A percentile compares a stretch with the other conserved stretches of the same genome.
Evolutionary conservation across 441 rosid genomes (phyloP).

Genomic region (Adansonia rubrostipa): DNA sequence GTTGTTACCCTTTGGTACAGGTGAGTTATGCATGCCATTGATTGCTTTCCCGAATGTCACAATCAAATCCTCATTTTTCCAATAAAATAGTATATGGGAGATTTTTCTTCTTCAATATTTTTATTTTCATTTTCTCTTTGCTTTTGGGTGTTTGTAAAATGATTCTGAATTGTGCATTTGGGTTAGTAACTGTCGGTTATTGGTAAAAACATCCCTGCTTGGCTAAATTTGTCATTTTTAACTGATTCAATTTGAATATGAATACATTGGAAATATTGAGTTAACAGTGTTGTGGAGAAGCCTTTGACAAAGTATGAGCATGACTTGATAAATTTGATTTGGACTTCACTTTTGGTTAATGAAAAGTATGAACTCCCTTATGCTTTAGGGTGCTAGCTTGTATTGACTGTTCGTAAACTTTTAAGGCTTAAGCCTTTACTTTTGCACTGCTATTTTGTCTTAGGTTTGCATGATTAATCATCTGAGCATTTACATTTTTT

Average conservation of each 20-base stretch:
- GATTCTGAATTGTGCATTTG: neutral
- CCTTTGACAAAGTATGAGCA: neutral
- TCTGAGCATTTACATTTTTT: neutral
- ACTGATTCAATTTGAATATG: neutral
- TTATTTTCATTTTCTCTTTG: neutral
- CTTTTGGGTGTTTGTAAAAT: neutral
- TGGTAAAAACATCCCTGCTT: neutral
- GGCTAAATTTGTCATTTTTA: neutral
- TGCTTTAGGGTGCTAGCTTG: neutral
- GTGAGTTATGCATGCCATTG: constrained; percentile 44
- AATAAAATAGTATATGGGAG: neutral
- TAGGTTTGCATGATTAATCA: neutral
- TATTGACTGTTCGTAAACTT: neutral
- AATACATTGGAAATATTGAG: neutral
- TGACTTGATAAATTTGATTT: neutral
- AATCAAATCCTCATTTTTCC: neutral
- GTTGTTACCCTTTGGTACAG: constrained; percentile 99
- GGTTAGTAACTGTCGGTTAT: neutral
- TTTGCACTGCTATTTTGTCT: neutral
- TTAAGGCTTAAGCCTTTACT: neutral
- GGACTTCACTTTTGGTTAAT: neutral
- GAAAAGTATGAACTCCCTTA: neutral
- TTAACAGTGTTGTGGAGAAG: neutral
- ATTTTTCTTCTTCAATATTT: neutral
- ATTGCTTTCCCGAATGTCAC: constrained; percentile 15